Evolutionary conservation across 2,329 filamentous ascomycete species (phyloP), one percentile per base, ranked within the genome.

Genomic region (Cladosporium sp.): DNA sequence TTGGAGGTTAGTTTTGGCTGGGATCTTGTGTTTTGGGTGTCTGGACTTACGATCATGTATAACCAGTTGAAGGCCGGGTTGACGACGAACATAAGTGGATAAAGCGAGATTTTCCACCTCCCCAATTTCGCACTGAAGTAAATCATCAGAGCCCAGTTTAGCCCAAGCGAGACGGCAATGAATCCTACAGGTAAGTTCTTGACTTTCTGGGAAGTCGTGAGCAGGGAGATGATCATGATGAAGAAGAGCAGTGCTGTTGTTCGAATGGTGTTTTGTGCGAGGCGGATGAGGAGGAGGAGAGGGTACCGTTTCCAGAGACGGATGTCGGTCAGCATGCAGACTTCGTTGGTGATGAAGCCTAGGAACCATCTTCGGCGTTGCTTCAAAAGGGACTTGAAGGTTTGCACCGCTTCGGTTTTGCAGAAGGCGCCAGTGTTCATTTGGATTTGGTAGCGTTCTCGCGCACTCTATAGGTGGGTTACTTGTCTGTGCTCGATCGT

Each of bases 51-150:
- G 35, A 95, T 86, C 86, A 96, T 95, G 72, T 97, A 97, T 52
- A 89, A 80, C 92, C 92, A 97, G 70, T 97, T 97, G 77, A 96
- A 91, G 65, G 97, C 94, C 0, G 93, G 92, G 64, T 96, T 97
- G 55, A 96, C 69, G 40, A 95, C 72, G 66, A 96, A 97, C 90
- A 97, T 96, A 55, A 97, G 62, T 0, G 92, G 92, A 65, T 97
- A 97, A 5, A 97, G 76, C 85, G 88, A 92, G 55, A 94, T 86
- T 75, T 98, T 97, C 74, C 85, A 96, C 9, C 93, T 81, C 53
- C 85, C 84, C 42, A 97, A 79, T 69, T 88, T 90, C 49, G 84
- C 79, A 19, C 89, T 92, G 67, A 97, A 96, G 73, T 95, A 97
- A 54, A 97, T 73, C 92, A 97, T 97, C 67, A 97, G 80, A 43